Conservation (phyloP, 2,329 filamentous ascomycete genomes). For the Pezicula carpinea region DNA sequence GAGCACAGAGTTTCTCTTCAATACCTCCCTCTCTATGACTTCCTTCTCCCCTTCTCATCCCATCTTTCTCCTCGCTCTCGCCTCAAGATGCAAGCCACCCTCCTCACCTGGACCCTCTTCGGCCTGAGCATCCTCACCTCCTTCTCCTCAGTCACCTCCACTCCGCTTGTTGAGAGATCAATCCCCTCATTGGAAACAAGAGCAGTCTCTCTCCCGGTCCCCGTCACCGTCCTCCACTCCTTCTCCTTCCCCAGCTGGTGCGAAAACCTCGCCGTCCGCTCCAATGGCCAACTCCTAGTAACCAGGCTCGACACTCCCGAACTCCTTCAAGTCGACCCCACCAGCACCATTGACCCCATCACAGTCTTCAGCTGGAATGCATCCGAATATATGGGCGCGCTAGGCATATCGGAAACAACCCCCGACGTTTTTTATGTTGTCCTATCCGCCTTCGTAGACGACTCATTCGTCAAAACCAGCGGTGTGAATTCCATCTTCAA, state of each 20-base stretch:
- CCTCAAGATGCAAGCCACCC: too few relatives aligned
- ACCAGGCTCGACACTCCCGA: constrained; percentile 27
- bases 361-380: constrained; percentile 28
- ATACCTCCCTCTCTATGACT: too few relatives aligned
- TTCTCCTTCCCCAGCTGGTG: constrained; percentile 10
- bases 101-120: too few relatives aligned
- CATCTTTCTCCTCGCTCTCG: too few relatives aligned
- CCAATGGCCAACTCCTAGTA: constrained; percentile 34
- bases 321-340: constrained; percentile 31
- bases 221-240: constrained; percentile 5
- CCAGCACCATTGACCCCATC: constrained; percentile 4
- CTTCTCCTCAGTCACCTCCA: background rate
- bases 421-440: constrained; percentile 27
- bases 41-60: too few relatives aligned
- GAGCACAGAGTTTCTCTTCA: too few relatives aligned
- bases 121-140: constrained; percentile 29
- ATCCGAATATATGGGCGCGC: constrained; percentile 21
- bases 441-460: constrained; percentile 24
- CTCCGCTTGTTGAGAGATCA: background rate
- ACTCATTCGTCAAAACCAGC: constrained; percentile 19
- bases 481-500: constrained; percentile 20
- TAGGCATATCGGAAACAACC: constrained; percentile 31
- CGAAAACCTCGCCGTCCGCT: constrained; percentile 33
- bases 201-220: constrained; percentile 6
- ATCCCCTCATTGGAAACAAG: background rate